phyloP scores from a whole-genome alignment of 75 land plant species.

The Cupressus sempervirens region DNA sequence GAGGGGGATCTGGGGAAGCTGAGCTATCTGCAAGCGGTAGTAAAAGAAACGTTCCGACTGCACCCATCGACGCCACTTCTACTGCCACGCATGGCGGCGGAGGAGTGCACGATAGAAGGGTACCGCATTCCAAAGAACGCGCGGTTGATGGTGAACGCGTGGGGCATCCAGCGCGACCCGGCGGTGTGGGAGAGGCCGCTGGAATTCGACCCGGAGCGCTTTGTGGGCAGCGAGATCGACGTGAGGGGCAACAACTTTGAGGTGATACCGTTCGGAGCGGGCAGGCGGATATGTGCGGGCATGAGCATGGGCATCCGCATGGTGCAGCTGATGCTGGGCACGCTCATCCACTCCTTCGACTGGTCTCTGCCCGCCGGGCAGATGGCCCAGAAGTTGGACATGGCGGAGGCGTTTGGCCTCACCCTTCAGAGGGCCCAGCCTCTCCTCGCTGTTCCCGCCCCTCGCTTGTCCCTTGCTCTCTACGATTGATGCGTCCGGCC shows the following conservation, averaged over 20 bases:
- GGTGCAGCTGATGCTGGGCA: constrained; percentile 54
- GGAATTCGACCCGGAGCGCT: constrained; percentile 59
- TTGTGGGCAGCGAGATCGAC: constrained; percentile 32
- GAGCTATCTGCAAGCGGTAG: constrained; percentile 45
- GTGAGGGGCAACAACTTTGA: constrained; percentile 53
- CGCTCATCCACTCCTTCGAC: constrained; percentile 53
- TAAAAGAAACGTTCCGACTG: constrained; percentile 71
- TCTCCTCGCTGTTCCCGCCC: neutral
- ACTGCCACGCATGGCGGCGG: constrained; percentile 47
- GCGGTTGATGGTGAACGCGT: constrained; percentile 49
- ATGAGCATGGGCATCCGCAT: constrained; percentile 48
- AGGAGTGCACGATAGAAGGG: constrained; percentile 48
- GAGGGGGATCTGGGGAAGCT: constrained; percentile 12
- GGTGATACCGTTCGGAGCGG: constrained; percentile 68
- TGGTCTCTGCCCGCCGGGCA: constrained; percentile 43
- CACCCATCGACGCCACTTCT: constrained; percentile 76
- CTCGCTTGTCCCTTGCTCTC: neutral
- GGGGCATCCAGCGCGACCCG: constrained; percentile 66
- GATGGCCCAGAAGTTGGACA: constrained; percentile 46
- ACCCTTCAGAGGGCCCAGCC: constrained; percentile 45
- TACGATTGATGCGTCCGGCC: neutral
- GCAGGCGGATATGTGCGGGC: constrained; percentile 63
- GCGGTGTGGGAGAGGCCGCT: constrained; percentile 49
- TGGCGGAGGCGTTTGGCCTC: constrained; percentile 69
- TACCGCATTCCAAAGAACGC: constrained; percentile 57